Evolutionary conservation across 2,329 filamentous ascomycete species (phyloP).

Genomic region (Elsinoe perseae): DNA sequence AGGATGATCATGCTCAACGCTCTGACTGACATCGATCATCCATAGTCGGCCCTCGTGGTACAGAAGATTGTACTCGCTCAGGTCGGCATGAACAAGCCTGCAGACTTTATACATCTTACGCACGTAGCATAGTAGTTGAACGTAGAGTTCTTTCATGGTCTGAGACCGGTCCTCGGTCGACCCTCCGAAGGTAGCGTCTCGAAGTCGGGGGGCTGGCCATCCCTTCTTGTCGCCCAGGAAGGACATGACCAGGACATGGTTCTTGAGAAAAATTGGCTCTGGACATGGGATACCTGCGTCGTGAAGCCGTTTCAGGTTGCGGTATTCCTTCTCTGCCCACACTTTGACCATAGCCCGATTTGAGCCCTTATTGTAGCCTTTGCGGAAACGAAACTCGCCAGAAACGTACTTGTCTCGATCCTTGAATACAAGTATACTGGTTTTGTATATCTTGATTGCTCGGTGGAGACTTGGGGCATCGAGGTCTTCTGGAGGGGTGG

Average conservation of each 20-base stretch:
- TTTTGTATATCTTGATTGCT: constrained; percentile 99
- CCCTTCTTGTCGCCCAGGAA: constrained; percentile 85
- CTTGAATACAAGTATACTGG: constrained; percentile 94
- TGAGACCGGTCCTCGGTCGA: constrained; percentile 46
- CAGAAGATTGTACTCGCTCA: constrained; percentile 96
- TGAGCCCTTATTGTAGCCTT: constrained; percentile 87
- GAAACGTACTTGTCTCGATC: constrained; percentile 93
- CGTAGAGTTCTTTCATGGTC: constrained; percentile 71
- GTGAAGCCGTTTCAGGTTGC: constrained; percentile 80
- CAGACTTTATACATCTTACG: constrained; percentile 88
- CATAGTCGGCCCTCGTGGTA: constrained; percentile 77
- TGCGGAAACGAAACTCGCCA: constrained; percentile 85
- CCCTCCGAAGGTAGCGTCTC: constrained; percentile 69
- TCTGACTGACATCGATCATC: constrained; percentile 96
- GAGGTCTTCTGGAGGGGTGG: constrained; percentile 48
- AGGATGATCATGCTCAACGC: constrained; percentile 93
- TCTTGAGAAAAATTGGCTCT: constrained; percentile 77
- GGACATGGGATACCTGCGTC: constrained; percentile 81
- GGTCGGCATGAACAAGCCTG: constrained; percentile 84
- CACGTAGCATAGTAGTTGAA: constrained; percentile 82
- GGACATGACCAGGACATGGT: constrained; percentile 93
- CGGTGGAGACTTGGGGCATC: constrained; percentile 55
- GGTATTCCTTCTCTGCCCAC: constrained; percentile 98
- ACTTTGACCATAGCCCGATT: constrained; percentile 96
- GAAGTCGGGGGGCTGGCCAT: constrained; percentile 77